Evolutionary conservation across 352 stramenopile species (phyloP), one percentile per base, ranked within the genome.

Genomic region (Phytophthora fragariaefolia): DNA sequence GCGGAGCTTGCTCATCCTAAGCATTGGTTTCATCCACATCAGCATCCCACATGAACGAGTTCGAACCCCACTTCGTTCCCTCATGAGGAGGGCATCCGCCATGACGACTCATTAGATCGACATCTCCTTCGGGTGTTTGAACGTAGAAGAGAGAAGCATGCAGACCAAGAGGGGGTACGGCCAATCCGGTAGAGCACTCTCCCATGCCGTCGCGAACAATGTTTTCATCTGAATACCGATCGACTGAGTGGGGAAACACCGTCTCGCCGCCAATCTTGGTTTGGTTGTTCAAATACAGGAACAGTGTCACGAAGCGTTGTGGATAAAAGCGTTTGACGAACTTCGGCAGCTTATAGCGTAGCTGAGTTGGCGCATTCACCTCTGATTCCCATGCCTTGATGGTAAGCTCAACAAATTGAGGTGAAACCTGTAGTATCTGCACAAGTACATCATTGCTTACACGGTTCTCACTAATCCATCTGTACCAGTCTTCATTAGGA

Each of bases 211-310:
- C 66, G 43, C 82, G 82, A 58, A 89, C 65, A 58, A 93, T 92
- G 3, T 58, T 51, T 36, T 89, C 79, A 52, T 89, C 80, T 26
- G 58, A 82, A 63, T 79, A 88, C 17, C 82, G 80, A 30, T 92
- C 85, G 7, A 86, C 62, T 38, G 83, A 89, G 71, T 80, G 75
- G 10, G 83, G 96, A 71, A 99, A 99, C 13, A 98, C 91, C 0
- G 96, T 99, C 73, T 99, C 90, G 22, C 97, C 97, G 18, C 97
- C 97, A 24, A 91, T 36, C 62, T 97, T 92, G 54, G 87, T 87
- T 46, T 99, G 87, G 69, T 98, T 94, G 73, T 88, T 98, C 18
- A 99, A 79, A 77, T 99, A 99, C 65, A 98, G 80, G 71, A 98
- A 98, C 6, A 99, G 77, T 43, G 96, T 99, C 13, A 94, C 93